A percentile compares a stretch with the other conserved stretches of the same genome.
Evolutionary conservation across 345 rosid genomes (phyloP).

Genomic region (Corchorus capsularis): DNA sequence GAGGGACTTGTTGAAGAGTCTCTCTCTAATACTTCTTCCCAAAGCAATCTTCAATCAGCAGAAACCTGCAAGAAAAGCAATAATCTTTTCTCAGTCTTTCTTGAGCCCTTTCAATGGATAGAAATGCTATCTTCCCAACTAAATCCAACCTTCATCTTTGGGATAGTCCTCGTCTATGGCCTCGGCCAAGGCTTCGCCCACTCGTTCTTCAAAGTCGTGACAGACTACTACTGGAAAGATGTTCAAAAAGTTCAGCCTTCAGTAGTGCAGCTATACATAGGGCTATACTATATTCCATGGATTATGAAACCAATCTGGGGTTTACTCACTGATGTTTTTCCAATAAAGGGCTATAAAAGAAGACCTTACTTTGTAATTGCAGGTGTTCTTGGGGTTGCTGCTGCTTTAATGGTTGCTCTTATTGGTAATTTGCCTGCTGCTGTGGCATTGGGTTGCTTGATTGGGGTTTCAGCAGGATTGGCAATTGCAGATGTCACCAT

Average conservation of each 20-base stretch:
- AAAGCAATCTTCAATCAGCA: neutral
- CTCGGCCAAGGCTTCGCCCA: constrained; percentile 76
- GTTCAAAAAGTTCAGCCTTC: constrained; percentile 80
- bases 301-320: constrained; percentile 85
- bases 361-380: constrained; percentile 71
- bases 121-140: constrained; percentile 62
- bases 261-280: constrained; percentile 65
- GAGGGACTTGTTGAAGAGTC: constrained; percentile 23
- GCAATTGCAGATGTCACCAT: constrained; percentile 86
- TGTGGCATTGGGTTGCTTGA: constrained; percentile 58
- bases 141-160: constrained; percentile 63
- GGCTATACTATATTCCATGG: constrained; percentile 80
- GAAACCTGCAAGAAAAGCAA: constrained; percentile 21
- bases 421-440: constrained; percentile 49
- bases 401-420: constrained; percentile 52
- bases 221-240: constrained; percentile 87
- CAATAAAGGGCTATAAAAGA: constrained; percentile 63
- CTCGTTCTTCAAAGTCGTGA: constrained; percentile 70
- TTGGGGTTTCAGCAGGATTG: constrained; percentile 66
- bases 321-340: constrained; percentile 72
- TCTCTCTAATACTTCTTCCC: neutral
- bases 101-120: constrained; percentile 73
- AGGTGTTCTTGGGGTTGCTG: constrained; percentile 60
- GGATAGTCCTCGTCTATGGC: constrained; percentile 71
- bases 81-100: constrained; percentile 33